Conservation (phyloP, 169 alveolate species). For the Cryptosporidium felis region DNA sequence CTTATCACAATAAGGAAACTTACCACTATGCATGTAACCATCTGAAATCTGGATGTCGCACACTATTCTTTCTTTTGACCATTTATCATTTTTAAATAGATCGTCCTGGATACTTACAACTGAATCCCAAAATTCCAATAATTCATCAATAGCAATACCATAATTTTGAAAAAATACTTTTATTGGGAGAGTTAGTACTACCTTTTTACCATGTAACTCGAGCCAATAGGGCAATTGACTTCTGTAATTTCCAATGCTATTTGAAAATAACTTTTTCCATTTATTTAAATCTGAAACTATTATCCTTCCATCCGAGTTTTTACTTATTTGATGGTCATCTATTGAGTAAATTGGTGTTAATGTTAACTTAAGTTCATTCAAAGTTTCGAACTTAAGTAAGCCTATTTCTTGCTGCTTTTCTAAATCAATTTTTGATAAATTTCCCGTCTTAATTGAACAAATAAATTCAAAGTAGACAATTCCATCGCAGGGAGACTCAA, state of each 20-base stretch:
- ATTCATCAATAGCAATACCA: background rate
- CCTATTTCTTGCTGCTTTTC: background rate
- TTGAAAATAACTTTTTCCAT: slow-evolving; percentile 5
- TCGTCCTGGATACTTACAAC: slow-evolving; percentile 59
- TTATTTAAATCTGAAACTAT: background rate
- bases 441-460: background rate
- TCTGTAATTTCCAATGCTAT: background rate
- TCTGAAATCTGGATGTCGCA: slow-evolving; percentile 62
- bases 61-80: slow-evolving; percentile 48
- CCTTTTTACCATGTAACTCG: slow-evolving; percentile 50
- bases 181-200: slow-evolving; percentile 37
- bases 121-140: slow-evolving; percentile 46
- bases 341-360: slow-evolving; percentile 38
- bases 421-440: background rate
- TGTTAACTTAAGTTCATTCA: background rate
- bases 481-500: slow-evolving; percentile 64
- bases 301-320: background rate
- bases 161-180: background rate
- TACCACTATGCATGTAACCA: slow-evolving; percentile 72
- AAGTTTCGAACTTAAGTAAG: background rate
- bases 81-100: background rate
- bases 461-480: slow-evolving; percentile 35
- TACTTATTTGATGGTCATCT: background rate
- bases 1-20: background rate
- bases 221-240: slow-evolving; percentile 17